Base-by-base conservation (phyloP, 179 eudicot species). In the Spergularia azorica region DNA sequence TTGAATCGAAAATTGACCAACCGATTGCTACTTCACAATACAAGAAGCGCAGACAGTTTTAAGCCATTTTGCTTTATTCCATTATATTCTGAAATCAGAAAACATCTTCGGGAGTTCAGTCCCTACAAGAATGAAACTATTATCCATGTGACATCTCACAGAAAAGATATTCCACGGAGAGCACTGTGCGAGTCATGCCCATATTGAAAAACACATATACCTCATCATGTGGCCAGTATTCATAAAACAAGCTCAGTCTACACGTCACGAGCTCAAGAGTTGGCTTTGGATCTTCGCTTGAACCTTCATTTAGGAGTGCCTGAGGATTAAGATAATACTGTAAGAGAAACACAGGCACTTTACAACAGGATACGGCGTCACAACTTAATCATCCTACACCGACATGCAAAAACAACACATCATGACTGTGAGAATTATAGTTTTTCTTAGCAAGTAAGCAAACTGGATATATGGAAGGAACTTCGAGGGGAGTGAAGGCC, bases 191-290 rank as follows among this genome's bases (percentile, higher is more conserved):
- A n/a, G 57, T 20, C 64, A 72, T 6, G 20, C 52, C 26, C 70
- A 43, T 32, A 48, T 11, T 39, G 59, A 71, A 54, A 20, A 41
- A 74, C 32, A 32, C 36, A 60, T 8, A 13, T 88, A 89, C 96
- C 96, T 91, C 93, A 74, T 86, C 83, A 87, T 80, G 79, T 67
- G 86, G 87, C 96, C 96, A 91, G 63, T 91, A 91, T 70, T 76
- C 85, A 77, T 91, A 91, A 79, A 80, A 85, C 84, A 91, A 76
- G 20, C 90, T 91, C 74, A 91, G 71, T 75, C 79, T 88, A 83
- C 96, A 91, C 82, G 79, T 86, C 70, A 88, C 91, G 32, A 91
- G 86, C 79, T 89, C 91, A 78, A 78, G 78, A 74, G 71, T 52
- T 65, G 83, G 71, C 66, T 38, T 13, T 56, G 68, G 21, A 75